A percentile compares a stretch with the other conserved stretches of the same genome.
Conservation (phyloP, 1,139 yeast genomes). For the Spencermartinsiella ligniputridi region DNA sequence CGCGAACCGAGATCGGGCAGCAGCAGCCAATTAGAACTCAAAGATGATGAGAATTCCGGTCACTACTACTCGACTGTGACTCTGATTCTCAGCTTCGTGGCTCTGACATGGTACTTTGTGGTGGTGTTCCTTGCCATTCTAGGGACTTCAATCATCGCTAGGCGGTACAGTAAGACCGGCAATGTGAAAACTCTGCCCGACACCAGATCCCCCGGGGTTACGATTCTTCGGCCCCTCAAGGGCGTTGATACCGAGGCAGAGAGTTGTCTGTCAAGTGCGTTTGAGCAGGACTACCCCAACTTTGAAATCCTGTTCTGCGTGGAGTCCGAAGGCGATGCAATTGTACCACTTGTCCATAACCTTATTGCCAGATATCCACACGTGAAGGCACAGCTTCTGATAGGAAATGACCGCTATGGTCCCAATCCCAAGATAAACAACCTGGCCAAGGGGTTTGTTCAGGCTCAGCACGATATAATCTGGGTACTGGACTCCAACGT, state of each 20-base stretch:
- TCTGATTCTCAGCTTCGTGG: constrained; percentile 8
- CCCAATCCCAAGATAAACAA: constrained; percentile 91
- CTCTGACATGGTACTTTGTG: constrained; percentile 19
- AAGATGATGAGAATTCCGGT: not conserved
- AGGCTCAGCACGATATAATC: constrained; percentile 65
- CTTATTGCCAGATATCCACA: constrained; percentile 53
- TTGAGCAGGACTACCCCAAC: constrained; percentile 65
- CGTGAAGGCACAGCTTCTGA: constrained; percentile 55
- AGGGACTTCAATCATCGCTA: constrained; percentile 10
- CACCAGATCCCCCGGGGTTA: constrained; percentile 49
- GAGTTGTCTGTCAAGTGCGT: constrained; percentile 62
- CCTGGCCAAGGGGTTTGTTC: constrained; percentile 67
- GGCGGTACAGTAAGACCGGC: constrained; percentile 4
- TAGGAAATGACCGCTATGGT: constrained; percentile 53
- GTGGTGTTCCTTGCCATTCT: constrained; percentile 16
- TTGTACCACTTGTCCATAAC: constrained; percentile 51
- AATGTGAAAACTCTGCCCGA: not conserved
- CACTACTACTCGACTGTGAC: constrained; percentile 5
- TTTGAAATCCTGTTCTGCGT: constrained; percentile 75
- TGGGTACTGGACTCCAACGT: constrained; percentile 93
- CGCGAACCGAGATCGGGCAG: too few species aligned
- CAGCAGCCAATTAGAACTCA: not conserved
- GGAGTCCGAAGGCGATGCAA: constrained; percentile 59
- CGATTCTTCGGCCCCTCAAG: constrained; percentile 76
- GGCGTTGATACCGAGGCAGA: constrained; percentile 78